Conservation (phyloP, 2,329 filamentous ascomycete species). For the Xylaria multiplex region DNA sequence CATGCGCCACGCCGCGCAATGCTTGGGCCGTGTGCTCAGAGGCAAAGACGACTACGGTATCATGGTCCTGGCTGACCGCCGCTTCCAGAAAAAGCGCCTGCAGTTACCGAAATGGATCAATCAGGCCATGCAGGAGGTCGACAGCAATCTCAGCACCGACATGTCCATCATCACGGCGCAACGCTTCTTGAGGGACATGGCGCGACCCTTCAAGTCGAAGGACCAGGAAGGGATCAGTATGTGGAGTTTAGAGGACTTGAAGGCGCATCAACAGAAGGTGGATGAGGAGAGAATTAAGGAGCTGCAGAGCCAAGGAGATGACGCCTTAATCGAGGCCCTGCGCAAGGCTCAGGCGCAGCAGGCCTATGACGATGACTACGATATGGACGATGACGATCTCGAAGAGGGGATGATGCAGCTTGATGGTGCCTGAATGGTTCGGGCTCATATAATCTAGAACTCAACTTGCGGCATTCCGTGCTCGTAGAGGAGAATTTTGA, state of each 20-base stretch:
- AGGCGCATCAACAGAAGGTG: slow-evolving; percentile 79
- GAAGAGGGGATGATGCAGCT: slow-evolving; percentile 67
- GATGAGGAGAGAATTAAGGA: slow-evolving; percentile 74
- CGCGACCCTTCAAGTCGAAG: slow-evolving; percentile 82
- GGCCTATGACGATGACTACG: slow-evolving; percentile 56
- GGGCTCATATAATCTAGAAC: neutral
- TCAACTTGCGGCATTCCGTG: neutral
- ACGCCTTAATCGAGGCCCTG: slow-evolving; percentile 47
- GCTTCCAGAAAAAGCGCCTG: slow-evolving; percentile 88
- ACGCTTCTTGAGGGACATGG: slow-evolving; percentile 90
- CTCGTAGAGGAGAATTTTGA: neutral
- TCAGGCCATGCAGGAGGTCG: slow-evolving; percentile 83
- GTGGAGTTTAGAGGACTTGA: slow-evolving; percentile 84
- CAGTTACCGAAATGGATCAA: slow-evolving; percentile 98
- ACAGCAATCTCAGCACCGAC: slow-evolving; percentile 91
- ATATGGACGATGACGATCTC: slow-evolving; percentile 62
- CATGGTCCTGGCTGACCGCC: slow-evolving; percentile 95
- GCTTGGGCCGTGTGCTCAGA: slow-evolving; percentile 89
- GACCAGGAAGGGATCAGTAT: slow-evolving; percentile 94
- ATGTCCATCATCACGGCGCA: slow-evolving; percentile 92
- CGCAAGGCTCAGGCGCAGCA: slow-evolving; percentile 44
- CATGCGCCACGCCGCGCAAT: slow-evolving; percentile 98
- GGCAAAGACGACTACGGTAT: slow-evolving; percentile 99
- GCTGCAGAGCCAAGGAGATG: slow-evolving; percentile 60
- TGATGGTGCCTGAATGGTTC: slow-evolving; percentile 36